Conservation (phyloP, 768 basidiomycete species). For the Trametes coccinea region DNA sequence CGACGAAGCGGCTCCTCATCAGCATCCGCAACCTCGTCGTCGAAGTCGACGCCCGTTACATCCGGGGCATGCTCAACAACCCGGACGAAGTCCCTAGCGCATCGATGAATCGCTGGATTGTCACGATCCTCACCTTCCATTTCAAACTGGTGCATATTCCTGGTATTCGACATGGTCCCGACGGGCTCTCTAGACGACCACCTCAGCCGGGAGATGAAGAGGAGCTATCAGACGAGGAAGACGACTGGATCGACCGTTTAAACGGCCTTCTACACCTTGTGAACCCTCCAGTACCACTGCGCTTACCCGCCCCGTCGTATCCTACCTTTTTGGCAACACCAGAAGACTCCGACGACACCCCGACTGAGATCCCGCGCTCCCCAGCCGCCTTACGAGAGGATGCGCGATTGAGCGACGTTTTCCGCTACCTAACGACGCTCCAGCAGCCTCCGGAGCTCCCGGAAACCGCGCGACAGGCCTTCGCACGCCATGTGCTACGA, state of each 20-base stretch:
- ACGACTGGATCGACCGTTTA: slow-evolving; percentile 20
- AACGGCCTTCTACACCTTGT: slow-evolving; percentile 16
- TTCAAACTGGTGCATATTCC: slow-evolving; percentile 43
- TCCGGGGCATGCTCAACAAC: slow-evolving; percentile 24
- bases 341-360: not conserved
- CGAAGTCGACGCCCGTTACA: slow-evolving; percentile 44
- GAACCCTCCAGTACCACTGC: not conserved
- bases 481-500: not conserved
- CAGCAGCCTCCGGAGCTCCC: not conserved
- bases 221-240: not conserved
- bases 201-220: slow-evolving; percentile 4
- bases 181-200: slow-evolving; percentile 34
- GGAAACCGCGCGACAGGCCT: not conserved
- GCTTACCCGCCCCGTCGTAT: not conserved
- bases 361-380: not conserved
- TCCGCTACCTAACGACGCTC: not conserved
- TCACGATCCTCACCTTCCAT: slow-evolving; percentile 39
- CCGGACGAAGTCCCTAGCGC: slow-evolving; percentile 42
- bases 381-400: not conserved
- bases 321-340: not conserved
- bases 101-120: slow-evolving; percentile 44
- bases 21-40: slow-evolving; percentile 36
- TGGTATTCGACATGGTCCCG: slow-evolving; percentile 31
- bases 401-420: not conserved
- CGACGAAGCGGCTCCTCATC: slow-evolving; percentile 31